Evolutionary conservation across 2,329 filamentous ascomycete genomes (phyloP).

Genomic region (Talaromyces sp.): DNA sequence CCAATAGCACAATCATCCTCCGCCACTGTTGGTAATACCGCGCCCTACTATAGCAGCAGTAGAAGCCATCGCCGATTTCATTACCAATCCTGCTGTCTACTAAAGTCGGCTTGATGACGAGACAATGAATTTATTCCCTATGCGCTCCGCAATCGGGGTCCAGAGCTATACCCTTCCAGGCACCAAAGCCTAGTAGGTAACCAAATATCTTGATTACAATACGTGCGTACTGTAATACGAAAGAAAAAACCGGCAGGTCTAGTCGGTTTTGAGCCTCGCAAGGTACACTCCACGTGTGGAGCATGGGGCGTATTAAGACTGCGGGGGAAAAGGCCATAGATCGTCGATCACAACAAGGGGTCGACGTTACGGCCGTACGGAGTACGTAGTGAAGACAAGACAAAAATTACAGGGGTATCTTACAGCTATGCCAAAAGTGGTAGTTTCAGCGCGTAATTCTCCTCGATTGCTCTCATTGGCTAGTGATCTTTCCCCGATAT

Average conservation of each 20-base stretch:
- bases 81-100: background rate
- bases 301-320: background rate
- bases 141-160: background rate
- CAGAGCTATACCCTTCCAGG: background rate
- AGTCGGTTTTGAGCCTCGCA: too few species aligned
- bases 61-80: background rate
- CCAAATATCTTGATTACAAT: background rate
- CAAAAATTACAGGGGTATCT: too few species aligned
- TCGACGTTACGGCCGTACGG: background rate
- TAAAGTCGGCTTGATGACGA: background rate
- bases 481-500: too few species aligned
- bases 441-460: too few species aligned
- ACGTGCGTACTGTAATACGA: background rate
- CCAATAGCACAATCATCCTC: background rate
- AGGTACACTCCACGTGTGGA: too few species aligned
- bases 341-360: background rate
- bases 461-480: too few species aligned
- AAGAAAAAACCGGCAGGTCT: too few species aligned
- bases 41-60: background rate
- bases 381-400: too few species aligned
- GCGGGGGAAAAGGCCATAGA: background rate
- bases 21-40: background rate
- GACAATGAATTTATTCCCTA: background rate
- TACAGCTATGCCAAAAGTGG: too few species aligned
- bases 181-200: background rate